phyloP scores from a whole-genome alignment of 2,329 filamentous ascomycete species.

The Monilinia laxa region DNA sequence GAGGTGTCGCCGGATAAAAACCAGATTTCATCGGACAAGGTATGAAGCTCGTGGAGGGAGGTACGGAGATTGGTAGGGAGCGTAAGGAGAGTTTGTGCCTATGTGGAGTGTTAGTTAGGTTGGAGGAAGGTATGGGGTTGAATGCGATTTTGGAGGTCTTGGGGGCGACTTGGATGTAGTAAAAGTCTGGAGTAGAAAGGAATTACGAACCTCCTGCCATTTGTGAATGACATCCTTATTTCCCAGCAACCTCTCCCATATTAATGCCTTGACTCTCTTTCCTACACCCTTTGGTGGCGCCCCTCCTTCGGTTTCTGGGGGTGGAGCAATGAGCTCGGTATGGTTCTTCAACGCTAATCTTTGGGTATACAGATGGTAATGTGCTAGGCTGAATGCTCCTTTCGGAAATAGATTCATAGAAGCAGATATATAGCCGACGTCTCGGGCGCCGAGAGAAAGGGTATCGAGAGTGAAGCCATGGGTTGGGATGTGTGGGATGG shows the following conservation, averaged over 20 bases:
- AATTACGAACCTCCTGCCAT: constrained; percentile 75
- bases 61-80: constrained; percentile 74
- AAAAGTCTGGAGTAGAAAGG: background rate
- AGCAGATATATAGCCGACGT: constrained; percentile 83
- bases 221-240: constrained; percentile 71
- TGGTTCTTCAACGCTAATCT: constrained; percentile 54
- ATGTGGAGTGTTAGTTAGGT: constrained; percentile 3
- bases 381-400: constrained; percentile 78
- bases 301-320: constrained; percentile 41
- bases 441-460: constrained; percentile 74
- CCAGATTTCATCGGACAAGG: constrained; percentile 89
- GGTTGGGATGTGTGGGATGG: constrained; percentile 72
- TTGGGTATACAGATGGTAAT: constrained; percentile 70
- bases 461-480: constrained; percentile 79
- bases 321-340: constrained; percentile 37
- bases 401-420: constrained; percentile 79
- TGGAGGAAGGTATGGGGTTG: background rate
- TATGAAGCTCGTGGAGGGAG: constrained; percentile 75
- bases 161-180: background rate
- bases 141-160: background rate
- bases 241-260: constrained; percentile 73
- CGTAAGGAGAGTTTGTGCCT: constrained; percentile 84
- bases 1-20: constrained; percentile 78
- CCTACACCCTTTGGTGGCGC: constrained; percentile 50
- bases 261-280: constrained; percentile 66